phyloP scores from a whole-genome alignment of 805 yeast genomes.

The Wickerhamomyces alni region DNA sequence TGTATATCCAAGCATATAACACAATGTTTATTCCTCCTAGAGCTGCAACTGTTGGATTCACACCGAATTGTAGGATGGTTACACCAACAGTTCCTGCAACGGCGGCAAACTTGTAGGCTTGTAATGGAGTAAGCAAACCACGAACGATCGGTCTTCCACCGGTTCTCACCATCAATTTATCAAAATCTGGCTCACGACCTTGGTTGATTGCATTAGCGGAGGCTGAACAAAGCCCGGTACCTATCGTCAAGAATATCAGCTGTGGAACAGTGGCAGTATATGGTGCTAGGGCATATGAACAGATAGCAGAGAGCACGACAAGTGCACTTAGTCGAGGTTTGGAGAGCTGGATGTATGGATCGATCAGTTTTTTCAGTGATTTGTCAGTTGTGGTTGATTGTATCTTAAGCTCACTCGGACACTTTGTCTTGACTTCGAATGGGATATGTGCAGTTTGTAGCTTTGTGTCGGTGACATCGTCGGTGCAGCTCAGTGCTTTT shows the following conservation, averaged over 20 bases:
- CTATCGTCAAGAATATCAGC: conserved; percentile 66
- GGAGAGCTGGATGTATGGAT: conserved; percentile 73
- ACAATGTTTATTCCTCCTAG: conserved; percentile 79
- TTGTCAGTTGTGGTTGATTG: conserved; percentile 16
- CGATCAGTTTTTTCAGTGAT: conserved; percentile 31
- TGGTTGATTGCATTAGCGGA: conserved; percentile 96
- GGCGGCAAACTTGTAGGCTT: conserved; percentile 80
- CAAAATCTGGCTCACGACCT: conserved; percentile 94
- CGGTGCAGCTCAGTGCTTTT: conserved; percentile 30
- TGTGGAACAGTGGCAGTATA: conserved; percentile 67
- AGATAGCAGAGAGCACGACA: conserved; percentile 86
- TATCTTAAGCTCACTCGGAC: conserved; percentile 12
- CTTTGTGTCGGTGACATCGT: conserved; percentile 17
- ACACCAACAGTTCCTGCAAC: conserved; percentile 68
- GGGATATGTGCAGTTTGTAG: conserved; percentile 36
- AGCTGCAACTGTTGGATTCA: conserved; percentile 76
- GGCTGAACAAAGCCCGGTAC: conserved; percentile 85
- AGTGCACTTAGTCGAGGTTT: conserved; percentile 86
- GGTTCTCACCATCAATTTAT: conserved; percentile 82
- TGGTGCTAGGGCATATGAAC: conserved; percentile 92
- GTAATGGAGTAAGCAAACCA: conserved; percentile 65
- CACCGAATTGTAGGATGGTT: conserved; percentile 65
- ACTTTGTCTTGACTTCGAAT: conserved; percentile 48
- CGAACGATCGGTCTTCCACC: conserved; percentile 85
- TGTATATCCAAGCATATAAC: conserved; percentile 85